phyloP scores from a whole-genome alignment of 257 asterid genomes.

The Penstemon newberryi region DNA sequence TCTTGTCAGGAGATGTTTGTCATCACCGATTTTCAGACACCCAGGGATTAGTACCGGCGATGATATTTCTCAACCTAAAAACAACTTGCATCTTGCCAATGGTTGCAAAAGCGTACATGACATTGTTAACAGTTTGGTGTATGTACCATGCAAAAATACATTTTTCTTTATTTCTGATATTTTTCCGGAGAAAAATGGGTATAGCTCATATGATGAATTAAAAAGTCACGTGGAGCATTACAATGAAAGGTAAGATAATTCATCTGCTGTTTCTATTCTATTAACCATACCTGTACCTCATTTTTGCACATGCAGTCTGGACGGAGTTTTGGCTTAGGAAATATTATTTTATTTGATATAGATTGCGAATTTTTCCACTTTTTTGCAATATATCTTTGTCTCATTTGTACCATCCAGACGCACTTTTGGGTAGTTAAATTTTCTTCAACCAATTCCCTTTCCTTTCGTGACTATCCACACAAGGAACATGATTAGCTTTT shows the following conservation, averaged over 20 bases:
- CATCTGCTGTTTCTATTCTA: constrained; percentile 18
- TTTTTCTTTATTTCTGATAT: constrained; percentile 82
- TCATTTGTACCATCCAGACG: constrained; percentile 4
- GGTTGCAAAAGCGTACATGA: constrained; percentile 59
- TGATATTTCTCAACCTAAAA: constrained; percentile 38
- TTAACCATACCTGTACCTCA: constrained; percentile 12
- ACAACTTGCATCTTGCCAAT: constrained; percentile 67
- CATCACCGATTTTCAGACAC: constrained; percentile 71
- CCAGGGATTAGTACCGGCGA: constrained; percentile 34
- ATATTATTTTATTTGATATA: constrained; percentile 7
- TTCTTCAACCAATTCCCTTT: constrained; percentile 17
- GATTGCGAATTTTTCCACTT: not conserved
- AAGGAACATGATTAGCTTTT: constrained; percentile 14
- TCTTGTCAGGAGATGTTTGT: constrained; percentile 68
- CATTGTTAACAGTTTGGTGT: constrained; percentile 75
- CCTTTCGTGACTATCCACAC: constrained; percentile 9
- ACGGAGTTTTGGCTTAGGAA: constrained; percentile 1
- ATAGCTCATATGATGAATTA: constrained; percentile 50
- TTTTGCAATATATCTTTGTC: not conserved
- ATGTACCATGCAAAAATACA: constrained; percentile 65
- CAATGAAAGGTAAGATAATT: constrained; percentile 54
- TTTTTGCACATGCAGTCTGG: constrained; percentile 19
- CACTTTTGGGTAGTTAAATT: constrained; percentile 7
- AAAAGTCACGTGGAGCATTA: constrained; percentile 68
- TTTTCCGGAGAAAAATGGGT: constrained; percentile 50